Evolutionary conservation across 805 yeast genomes (phyloP).

Genomic region (Vanderwaltozyma yarrowii): DNA sequence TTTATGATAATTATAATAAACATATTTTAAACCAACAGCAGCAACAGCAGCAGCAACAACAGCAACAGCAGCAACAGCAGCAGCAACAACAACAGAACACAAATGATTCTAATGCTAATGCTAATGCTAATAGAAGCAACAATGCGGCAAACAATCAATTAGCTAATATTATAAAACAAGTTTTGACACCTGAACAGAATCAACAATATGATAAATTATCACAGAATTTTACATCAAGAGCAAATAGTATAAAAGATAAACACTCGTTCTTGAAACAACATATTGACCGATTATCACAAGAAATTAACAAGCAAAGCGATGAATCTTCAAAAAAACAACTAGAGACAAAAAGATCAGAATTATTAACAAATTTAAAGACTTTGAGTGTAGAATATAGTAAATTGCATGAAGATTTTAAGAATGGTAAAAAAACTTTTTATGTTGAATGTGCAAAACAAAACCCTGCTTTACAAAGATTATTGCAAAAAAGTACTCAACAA

Average conservation of each 20-base stretch:
- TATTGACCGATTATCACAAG: conserved; percentile 22
- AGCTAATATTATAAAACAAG: conserved; percentile 22
- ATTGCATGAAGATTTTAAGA: conserved; percentile 22
- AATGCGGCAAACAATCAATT: conserved; percentile 4
- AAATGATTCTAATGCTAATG: conserved; percentile 1
- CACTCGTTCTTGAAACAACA: conserved; percentile 23
- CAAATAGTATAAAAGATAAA: conserved; percentile 24
- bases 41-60: too few species aligned
- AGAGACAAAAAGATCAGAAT: conserved; percentile 20
- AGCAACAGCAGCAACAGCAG: too few species aligned
- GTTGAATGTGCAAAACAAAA: conserved; percentile 28
- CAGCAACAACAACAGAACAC: conserved; percentile 4
- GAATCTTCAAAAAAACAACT: conserved; percentile 20
- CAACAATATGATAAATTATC: conserved; percentile 22
- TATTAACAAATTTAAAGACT: conserved; percentile 17
- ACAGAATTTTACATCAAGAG: conserved; percentile 21
- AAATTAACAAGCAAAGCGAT: conserved; percentile 20
- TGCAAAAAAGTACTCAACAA: conserved; percentile 21
- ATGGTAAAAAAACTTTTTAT: conserved; percentile 24
- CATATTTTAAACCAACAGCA: conserved; percentile 12
- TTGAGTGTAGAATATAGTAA: conserved; percentile 19
- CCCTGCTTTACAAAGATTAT: conserved; percentile 22
- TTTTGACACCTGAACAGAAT: conserved; percentile 23
- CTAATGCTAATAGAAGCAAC: conserved; percentile 6
- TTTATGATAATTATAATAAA: conserved; percentile 44